Conservation (phyloP, 352 stramenopile genomes). For the Plasmopara halstedii region DNA sequence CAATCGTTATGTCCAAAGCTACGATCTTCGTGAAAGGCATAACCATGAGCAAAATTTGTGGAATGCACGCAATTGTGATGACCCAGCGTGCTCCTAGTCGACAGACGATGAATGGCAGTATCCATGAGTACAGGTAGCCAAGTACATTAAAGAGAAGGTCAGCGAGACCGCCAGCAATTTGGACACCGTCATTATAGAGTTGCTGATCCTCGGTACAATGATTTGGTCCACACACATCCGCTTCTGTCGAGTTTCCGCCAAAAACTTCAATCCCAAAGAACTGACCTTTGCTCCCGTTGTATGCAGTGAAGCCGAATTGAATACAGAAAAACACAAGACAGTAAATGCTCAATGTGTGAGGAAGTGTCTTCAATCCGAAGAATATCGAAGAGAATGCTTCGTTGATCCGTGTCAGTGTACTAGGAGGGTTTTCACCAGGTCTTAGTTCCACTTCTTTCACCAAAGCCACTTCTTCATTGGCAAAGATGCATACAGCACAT, state of each 20-base stretch:
- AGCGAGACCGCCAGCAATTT: slow-evolving; percentile 34
- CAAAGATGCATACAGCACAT: slow-evolving; percentile 43
- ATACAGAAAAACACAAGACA: slow-evolving; percentile 46
- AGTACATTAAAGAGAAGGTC: slow-evolving; percentile 50
- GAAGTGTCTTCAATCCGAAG: slow-evolving; percentile 36
- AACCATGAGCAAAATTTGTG: slow-evolving; percentile 40
- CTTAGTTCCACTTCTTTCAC: slow-evolving; percentile 21
- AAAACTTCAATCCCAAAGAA: slow-evolving; percentile 59
- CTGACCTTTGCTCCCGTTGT: slow-evolving; percentile 59
- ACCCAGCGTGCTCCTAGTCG: slow-evolving; percentile 34
- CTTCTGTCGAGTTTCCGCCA: slow-evolving; percentile 32
- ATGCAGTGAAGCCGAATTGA: slow-evolving; percentile 52
- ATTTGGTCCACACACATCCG: slow-evolving; percentile 28
- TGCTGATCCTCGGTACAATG: slow-evolving; percentile 27
- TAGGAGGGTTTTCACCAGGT: slow-evolving; percentile 8
- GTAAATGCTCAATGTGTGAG: slow-evolving; percentile 32
- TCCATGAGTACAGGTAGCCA: slow-evolving; percentile 43
- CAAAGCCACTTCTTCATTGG: slow-evolving; percentile 28
- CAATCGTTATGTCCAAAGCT: slow-evolving; percentile 36
- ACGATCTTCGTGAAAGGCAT: slow-evolving; percentile 44
- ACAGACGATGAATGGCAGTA: slow-evolving; percentile 37
- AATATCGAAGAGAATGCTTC: slow-evolving; percentile 42
- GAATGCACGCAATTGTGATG: slow-evolving; percentile 33
- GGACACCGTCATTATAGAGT: slow-evolving; percentile 47
- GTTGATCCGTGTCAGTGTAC: slow-evolving; percentile 17